Evolutionary conservation across 73 alveolate species (phyloP).

Genomic region (Paramecium sonneborni): DNA sequence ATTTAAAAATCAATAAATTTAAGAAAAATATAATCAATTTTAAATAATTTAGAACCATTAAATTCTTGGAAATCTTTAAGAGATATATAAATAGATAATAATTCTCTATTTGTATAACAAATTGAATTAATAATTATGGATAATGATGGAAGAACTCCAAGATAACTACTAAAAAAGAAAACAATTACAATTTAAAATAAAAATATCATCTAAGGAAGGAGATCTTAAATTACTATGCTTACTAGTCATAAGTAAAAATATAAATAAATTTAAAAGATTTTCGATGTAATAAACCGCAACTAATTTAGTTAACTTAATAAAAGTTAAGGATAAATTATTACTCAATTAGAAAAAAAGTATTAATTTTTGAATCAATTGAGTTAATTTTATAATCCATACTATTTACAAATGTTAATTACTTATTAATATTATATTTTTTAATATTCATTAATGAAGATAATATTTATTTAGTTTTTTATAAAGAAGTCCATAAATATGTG

Average conservation of each 20-base stretch:
- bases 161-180: constrained; percentile 4
- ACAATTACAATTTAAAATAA: neutral
- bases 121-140: neutral
- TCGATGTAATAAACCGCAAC: neutral
- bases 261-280: neutral
- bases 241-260: neutral
- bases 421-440: too few relatives aligned
- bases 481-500: too few relatives aligned
- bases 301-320: neutral
- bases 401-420: too few relatives aligned
- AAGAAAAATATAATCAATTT: neutral
- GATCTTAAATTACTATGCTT: neutral
- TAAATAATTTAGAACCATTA: neutral
- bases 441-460: too few relatives aligned
- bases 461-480: too few relatives aligned
- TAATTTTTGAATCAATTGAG: neutral
- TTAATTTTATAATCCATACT: neutral
- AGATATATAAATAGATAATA: neutral
- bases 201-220: neutral
- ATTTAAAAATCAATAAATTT: neutral
- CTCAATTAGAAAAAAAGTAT: neutral
- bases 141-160: neutral
- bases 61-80: neutral
- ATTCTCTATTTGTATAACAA: neutral
- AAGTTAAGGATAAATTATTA: neutral